A percentile compares a stretch with the other conserved stretches of the same genome.
Evolutionary conservation across 148 eudicot species (phyloP).

Genomic region (Rheum nobile): DNA sequence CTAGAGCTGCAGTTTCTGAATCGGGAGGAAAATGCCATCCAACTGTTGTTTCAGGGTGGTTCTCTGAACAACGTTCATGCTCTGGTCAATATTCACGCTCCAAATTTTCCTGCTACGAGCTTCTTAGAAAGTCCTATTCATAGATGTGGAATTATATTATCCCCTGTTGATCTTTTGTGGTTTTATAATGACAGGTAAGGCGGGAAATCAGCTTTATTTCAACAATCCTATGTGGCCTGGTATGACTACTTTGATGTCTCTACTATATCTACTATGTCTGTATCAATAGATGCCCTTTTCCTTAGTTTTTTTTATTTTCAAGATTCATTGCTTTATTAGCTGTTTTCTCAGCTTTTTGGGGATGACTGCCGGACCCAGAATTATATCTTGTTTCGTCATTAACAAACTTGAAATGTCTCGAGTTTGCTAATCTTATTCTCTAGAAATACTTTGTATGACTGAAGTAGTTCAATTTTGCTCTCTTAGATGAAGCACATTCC

Average conservation of each 20-base stretch:
- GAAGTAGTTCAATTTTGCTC: neutral
- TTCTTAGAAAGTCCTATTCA: neutral
- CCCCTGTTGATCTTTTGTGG: neutral
- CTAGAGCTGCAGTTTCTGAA: conserved; percentile 50
- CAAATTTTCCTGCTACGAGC: neutral
- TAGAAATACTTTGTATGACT: neutral
- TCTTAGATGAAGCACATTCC: conserved; percentile 46
- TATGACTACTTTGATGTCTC: conserved; percentile 16
- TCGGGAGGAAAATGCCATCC: conserved; percentile 71
- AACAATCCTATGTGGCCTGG: conserved; percentile 99
- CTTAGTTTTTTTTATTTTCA: too few relatives aligned
- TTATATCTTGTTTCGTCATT: neutral
- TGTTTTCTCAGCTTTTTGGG: neutral
- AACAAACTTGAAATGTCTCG: neutral
- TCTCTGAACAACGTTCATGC: conserved; percentile 47
- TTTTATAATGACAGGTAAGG: conserved; percentile 28
- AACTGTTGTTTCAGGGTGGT: conserved; percentile 97
- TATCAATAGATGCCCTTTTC: neutral
- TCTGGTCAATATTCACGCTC: conserved; percentile 35
- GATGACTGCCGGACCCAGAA: neutral
- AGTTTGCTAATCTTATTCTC: neutral
- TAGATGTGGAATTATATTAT: neutral
- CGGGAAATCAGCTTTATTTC: conserved; percentile 46
- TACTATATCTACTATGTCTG: neutral
- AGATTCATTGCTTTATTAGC: neutral